Conservation (phyloP, 306 rosid genomes). For the Arachis hypogaea region DNA sequence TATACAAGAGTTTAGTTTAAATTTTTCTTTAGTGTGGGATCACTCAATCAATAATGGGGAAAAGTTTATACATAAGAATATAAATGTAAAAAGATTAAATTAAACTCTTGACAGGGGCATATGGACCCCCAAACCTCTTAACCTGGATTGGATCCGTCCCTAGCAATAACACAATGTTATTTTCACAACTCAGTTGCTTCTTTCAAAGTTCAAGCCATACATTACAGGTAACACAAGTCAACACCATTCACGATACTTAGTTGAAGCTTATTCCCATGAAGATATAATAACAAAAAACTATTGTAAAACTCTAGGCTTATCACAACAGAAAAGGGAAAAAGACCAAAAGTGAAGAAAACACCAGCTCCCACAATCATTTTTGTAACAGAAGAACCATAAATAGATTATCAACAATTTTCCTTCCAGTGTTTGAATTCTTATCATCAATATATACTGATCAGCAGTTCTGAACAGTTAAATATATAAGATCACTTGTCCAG, state of each 20-base stretch:
- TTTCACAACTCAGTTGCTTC: conserved; percentile 19
- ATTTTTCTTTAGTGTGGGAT: no score
- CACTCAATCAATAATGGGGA: no score
- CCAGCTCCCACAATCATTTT: background rate
- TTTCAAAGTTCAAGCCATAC: conserved; percentile 10
- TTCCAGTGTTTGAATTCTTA: no score
- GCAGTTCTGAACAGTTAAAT: no score
- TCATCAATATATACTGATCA: no score
- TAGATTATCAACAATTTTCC: background rate
- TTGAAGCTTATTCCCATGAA: conserved; percentile 1
- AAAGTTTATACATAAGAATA: no score
- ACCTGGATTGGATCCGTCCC: no score
- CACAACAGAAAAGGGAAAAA: background rate
- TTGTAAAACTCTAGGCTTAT: background rate
- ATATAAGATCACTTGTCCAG: no score
- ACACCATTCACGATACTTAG: conserved; percentile 11
- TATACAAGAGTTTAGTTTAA: no score
- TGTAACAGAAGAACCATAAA: background rate
- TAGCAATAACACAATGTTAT: conserved; percentile 42
- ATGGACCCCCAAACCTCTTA: no score
- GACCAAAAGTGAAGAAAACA: conserved; percentile 26
- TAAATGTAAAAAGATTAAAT: no score
- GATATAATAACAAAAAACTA: background rate
- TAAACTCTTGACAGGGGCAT: no score
- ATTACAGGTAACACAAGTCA: conserved; percentile 19